These are phyloP conservation scores for Croton laevigatus DNA, from an alignment of 441 rosid genomes.

Conservation along the genomic window DNA sequence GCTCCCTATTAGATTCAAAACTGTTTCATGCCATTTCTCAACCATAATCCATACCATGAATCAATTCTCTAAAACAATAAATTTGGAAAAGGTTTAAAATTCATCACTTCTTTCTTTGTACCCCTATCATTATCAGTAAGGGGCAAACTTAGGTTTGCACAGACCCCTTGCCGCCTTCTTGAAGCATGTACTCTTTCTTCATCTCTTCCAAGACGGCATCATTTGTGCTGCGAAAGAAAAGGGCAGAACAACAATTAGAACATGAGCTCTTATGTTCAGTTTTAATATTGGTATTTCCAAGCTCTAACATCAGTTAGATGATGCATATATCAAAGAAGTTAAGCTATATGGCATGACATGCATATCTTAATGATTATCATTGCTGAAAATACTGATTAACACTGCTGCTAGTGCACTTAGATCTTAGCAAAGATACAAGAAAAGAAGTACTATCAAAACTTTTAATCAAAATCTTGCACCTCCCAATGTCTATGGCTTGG, in stretches of 20 bases:
- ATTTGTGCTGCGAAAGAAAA: conserved; percentile 55
- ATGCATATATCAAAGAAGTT: too few relatives aligned
- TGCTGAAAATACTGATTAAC: too few relatives aligned
- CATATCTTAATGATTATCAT: too few relatives aligned
- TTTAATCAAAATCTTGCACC: not conserved
- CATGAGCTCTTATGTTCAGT: not conserved
- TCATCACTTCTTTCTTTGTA: not conserved
- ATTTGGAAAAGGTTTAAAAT: too few relatives aligned
- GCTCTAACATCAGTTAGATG: too few relatives aligned
- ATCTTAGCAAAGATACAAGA: too few relatives aligned
- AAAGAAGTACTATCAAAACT: not conserved
- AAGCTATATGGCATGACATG: too few relatives aligned
- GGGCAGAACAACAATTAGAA: not conserved
- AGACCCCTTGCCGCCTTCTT: conserved; percentile 47
- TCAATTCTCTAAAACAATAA: too few relatives aligned
- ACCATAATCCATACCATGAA: too few relatives aligned
- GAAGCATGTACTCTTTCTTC: conserved; percentile 69
- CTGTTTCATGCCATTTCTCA: too few relatives aligned
- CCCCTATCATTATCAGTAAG: not conserved
- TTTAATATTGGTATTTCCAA: not conserved
- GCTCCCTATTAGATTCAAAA: too few relatives aligned
- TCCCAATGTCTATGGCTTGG: not conserved
- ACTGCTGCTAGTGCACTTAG: not conserved
- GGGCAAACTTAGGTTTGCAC: conserved; percentile 24
- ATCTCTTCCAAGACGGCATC: conserved; percentile 73